A percentile compares a stretch with the other conserved stretches of the same genome.
Evolutionary conservation across 805 yeast genomes (phyloP).

Genomic region (Saturnispora sekii): DNA sequence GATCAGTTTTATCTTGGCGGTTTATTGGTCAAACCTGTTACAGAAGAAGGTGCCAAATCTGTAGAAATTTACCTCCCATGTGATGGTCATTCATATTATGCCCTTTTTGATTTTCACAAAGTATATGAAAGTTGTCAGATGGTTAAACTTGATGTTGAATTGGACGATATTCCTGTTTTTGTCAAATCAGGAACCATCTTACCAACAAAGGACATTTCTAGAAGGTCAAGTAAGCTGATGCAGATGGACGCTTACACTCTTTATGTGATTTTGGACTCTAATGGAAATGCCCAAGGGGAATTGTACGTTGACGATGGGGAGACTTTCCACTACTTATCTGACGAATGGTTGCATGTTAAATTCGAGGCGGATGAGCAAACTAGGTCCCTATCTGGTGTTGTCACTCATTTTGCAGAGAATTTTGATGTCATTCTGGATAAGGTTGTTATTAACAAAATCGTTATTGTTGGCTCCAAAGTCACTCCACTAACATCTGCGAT

Average conservation of each 20-base stretch:
- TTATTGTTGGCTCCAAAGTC: slow-evolving; percentile 33
- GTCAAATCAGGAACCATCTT: slow-evolving; percentile 74
- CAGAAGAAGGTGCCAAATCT: slow-evolving; percentile 37
- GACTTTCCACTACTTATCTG: slow-evolving; percentile 44
- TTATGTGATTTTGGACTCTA: slow-evolving; percentile 43
- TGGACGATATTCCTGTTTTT: slow-evolving; percentile 60
- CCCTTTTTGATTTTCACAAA: slow-evolving; percentile 27
- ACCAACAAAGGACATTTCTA: slow-evolving; percentile 56
- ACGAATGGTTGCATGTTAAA: slow-evolving; percentile 38
- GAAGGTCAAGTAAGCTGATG: slow-evolving; percentile 76
- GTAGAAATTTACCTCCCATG: slow-evolving; percentile 42
- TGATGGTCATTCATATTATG: slow-evolving; percentile 46
- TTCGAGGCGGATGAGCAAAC: slow-evolving; percentile 31
- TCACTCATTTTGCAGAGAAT: slow-evolving; percentile 17
- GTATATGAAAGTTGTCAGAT: slow-evolving; percentile 27
- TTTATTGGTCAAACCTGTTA: slow-evolving; percentile 72
- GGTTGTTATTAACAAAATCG: slow-evolving; percentile 45
- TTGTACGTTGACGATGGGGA: slow-evolving; percentile 84
- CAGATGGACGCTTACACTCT: slow-evolving; percentile 71
- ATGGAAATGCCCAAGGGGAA: slow-evolving; percentile 37
- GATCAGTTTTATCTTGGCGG: slow-evolving; percentile 76
- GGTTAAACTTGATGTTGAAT: slow-evolving; percentile 36
- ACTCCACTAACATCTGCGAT: not conserved
- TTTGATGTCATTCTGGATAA: slow-evolving; percentile 22
- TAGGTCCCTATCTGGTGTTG: slow-evolving; percentile 24